Evolutionary conservation across 192 early-diverging fungal species (phyloP).

Genomic region (Coemansia guatemalensis): DNA sequence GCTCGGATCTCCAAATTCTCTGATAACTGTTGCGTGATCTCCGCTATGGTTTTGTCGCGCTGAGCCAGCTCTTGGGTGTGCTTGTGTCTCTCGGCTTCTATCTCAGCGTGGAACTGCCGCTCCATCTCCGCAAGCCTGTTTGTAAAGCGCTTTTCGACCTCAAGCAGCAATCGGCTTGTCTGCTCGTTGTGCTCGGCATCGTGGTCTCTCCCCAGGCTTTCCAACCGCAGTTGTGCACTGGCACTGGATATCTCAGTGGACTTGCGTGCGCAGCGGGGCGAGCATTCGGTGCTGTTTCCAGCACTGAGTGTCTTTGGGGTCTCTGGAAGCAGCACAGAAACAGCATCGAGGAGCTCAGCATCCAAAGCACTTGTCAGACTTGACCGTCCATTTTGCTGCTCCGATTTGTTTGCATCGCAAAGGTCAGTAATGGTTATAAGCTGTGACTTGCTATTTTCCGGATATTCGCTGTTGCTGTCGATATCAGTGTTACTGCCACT

Average conservation of each 20-base stretch:
- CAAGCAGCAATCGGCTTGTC: conserved; percentile 3
- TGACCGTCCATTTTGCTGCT: not conserved
- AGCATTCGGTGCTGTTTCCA: not conserved
- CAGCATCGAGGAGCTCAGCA: conserved; percentile 14
- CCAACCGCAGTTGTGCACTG: not conserved
- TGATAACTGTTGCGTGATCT: not conserved
- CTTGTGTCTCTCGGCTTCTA: conserved; percentile 15
- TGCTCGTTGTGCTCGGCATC: not conserved
- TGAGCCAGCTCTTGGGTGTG: conserved; percentile 10
- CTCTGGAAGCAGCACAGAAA: conserved; percentile 30
- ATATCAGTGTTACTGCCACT: conserved; percentile 11
- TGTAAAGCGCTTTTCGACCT: conserved; percentile 12
- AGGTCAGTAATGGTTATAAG: not conserved
- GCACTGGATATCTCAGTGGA: not conserved
- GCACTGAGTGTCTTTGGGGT: conserved; percentile 16
- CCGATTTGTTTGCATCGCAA: not conserved
- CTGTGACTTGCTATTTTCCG: not conserved
- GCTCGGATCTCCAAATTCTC: conserved; percentile 6
- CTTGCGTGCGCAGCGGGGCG: not conserved
- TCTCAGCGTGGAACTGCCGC: conserved; percentile 3
- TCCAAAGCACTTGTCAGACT: conserved; percentile 5
- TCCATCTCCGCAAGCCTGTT: conserved; percentile 13
- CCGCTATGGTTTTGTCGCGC: not conserved
- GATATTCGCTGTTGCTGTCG: not conserved
- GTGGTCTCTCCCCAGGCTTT: not conserved